These are phyloP conservation scores for Candida ficus DNA, from an alignment of 805 yeast species.

Conservation along the genomic window DNA sequence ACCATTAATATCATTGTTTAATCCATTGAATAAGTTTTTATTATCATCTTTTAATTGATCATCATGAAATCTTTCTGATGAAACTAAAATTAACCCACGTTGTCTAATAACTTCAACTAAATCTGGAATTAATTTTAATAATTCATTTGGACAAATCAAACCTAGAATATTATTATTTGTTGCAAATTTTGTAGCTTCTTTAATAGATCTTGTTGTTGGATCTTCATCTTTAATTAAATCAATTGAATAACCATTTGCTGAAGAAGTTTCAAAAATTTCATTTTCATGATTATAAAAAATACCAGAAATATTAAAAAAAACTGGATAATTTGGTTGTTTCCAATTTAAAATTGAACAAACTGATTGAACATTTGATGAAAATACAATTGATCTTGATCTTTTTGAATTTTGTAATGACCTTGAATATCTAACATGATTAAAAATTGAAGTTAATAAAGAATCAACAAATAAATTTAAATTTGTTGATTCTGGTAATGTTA, in stretches of 20 bases:
- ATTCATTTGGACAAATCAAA: slow-evolving; percentile 64
- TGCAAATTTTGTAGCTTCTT: slow-evolving; percentile 79
- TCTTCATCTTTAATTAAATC: slow-evolving; percentile 29
- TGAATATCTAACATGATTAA: slow-evolving; percentile 60
- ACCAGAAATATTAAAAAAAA: slow-evolving; percentile 78
- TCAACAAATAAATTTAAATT: slow-evolving; percentile 76
- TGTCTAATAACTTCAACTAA: slow-evolving; percentile 70
- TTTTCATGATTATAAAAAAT: slow-evolving; percentile 31
- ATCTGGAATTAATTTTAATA: slow-evolving; percentile 70
- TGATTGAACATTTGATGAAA: slow-evolving; percentile 80
- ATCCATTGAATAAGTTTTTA: slow-evolving; percentile 1
- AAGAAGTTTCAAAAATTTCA: slow-evolving; percentile 31
- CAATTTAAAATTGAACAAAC: slow-evolving; percentile 94
- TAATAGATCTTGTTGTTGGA: slow-evolving; percentile 58
- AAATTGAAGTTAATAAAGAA: slow-evolving; percentile 60
- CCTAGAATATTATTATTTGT: slow-evolving; percentile 82
- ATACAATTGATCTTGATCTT: slow-evolving; percentile 61
- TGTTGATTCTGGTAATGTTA: slow-evolving; percentile 35
- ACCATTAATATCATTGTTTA: slow-evolving; percentile 48
- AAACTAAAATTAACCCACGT: slow-evolving; percentile 81
- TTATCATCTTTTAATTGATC: not conserved
- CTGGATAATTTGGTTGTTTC: slow-evolving; percentile 98
- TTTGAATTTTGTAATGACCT: slow-evolving; percentile 27
- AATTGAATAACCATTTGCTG: slow-evolving; percentile 36
- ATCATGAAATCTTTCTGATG: slow-evolving; percentile 37